Evolutionary conservation across 805 yeast species (phyloP).

Genomic region (Candida verbasci): DNA sequence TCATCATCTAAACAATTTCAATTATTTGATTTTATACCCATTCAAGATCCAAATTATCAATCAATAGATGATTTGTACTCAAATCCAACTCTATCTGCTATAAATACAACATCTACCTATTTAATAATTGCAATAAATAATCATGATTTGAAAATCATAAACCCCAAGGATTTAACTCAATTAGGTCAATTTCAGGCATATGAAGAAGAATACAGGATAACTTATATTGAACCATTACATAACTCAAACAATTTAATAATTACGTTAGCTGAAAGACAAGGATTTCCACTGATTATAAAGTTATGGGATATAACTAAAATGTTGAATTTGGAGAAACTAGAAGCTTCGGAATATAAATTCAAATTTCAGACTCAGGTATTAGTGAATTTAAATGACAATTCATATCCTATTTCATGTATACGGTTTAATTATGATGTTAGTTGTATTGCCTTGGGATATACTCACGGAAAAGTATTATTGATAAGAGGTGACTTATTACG

Average conservation of each 20-base stretch:
- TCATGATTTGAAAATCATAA: slow-evolving; percentile 53
- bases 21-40: slow-evolving; percentile 78
- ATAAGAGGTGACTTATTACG: slow-evolving; percentile 83
- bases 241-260: slow-evolving; percentile 50
- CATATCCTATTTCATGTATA: slow-evolving; percentile 73
- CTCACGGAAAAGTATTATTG: slow-evolving; percentile 77
- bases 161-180: slow-evolving; percentile 40
- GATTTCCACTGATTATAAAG: slow-evolving; percentile 61
- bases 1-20: slow-evolving; percentile 74
- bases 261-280: slow-evolving; percentile 72
- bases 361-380: slow-evolving; percentile 58
- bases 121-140: slow-evolving; percentile 58
- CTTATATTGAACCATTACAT: slow-evolving; percentile 47
- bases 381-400: slow-evolving; percentile 61
- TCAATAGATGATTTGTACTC: slow-evolving; percentile 67
- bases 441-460: slow-evolving; percentile 70
- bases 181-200: slow-evolving; percentile 57
- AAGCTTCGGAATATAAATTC: slow-evolving; percentile 15
- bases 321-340: slow-evolving; percentile 14
- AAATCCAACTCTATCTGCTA: slow-evolving; percentile 66
- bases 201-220: slow-evolving; percentile 60
- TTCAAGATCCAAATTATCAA: slow-evolving; percentile 74
- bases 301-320: slow-evolving; percentile 69
- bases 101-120: slow-evolving; percentile 48
- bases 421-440: slow-evolving; percentile 51